Percentiles rank a stretch among this genome's conserved stretches.
Conservation (phyloP, 2,329 filamentous ascomycete species). For the Aspergillus nomiae region DNA sequence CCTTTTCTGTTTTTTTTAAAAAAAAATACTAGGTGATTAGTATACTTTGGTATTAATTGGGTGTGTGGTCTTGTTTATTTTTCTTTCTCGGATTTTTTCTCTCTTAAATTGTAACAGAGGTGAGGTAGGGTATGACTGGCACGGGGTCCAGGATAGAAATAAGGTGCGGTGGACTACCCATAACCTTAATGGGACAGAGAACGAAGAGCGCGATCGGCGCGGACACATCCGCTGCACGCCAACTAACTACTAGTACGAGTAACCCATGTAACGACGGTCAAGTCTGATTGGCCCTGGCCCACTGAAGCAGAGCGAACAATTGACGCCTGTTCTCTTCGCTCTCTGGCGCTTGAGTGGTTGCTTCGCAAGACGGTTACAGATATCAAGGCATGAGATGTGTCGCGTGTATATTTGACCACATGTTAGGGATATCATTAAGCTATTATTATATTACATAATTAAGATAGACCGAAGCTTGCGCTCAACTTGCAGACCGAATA, state of each 20-base stretch:
- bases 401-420: background rate
- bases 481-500: background rate
- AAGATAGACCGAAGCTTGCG: background rate
- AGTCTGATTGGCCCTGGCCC: background rate
- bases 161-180: background rate
- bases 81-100: background rate
- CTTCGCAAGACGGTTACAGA: background rate
- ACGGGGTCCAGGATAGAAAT: background rate
- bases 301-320: background rate
- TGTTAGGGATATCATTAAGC: background rate
- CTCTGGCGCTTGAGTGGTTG: background rate
- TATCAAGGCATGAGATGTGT: background rate
- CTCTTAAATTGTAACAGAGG: background rate
- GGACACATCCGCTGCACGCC: slow-evolving; percentile 1
- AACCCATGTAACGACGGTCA: background rate
- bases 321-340: background rate
- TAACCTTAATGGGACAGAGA: background rate
- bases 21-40: no score
- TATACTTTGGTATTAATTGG: background rate
- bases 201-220: background rate
- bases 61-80: background rate
- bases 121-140: background rate
- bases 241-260: background rate
- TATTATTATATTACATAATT: background rate
- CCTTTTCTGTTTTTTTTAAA: background rate